Evolutionary conservation across 192 early-diverging fungal species (phyloP).

Genomic region (Coemansia brasiliensis): DNA sequence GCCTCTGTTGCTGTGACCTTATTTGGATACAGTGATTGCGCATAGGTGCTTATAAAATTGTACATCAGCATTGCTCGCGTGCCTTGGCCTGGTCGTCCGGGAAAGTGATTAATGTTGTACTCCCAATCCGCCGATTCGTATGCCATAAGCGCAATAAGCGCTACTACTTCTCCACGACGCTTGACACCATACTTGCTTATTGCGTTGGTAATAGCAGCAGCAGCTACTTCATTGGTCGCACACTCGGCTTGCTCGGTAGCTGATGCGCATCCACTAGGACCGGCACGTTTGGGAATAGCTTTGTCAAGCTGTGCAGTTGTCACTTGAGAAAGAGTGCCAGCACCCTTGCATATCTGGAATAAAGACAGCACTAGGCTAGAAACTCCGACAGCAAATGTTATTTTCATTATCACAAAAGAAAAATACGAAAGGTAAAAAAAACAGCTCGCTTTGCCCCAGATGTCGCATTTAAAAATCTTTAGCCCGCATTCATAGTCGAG

Average conservation of each 20-base stretch:
- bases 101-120: constrained; percentile 54
- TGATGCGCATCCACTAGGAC: constrained; percentile 5
- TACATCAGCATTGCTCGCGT: constrained; percentile 54
- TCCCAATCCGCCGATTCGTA: constrained; percentile 43
- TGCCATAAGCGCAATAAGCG: constrained; percentile 45
- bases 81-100: constrained; percentile 46
- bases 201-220: constrained; percentile 29
- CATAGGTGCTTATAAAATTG: constrained; percentile 41
- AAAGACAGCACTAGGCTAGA: background rate
- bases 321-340: background rate
- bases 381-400: constrained; percentile 7
- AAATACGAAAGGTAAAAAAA: background rate
- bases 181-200: constrained; percentile 42
- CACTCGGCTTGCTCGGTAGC: constrained; percentile 26
- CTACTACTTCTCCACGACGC: constrained; percentile 31
- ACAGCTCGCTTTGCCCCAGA: background rate
- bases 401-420: constrained; percentile 9
- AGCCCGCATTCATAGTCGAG: no score
- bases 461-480: no score
- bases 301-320: constrained; percentile 7
- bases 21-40: constrained; percentile 23
- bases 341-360: background rate
- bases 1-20: constrained; percentile 3
- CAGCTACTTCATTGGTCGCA: constrained; percentile 27
- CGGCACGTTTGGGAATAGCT: constrained; percentile 8